Evolutionary conservation across 306 rosid genomes (phyloP), one percentile per base, ranked within the genome.

Genomic region (Trifolium dubium): DNA sequence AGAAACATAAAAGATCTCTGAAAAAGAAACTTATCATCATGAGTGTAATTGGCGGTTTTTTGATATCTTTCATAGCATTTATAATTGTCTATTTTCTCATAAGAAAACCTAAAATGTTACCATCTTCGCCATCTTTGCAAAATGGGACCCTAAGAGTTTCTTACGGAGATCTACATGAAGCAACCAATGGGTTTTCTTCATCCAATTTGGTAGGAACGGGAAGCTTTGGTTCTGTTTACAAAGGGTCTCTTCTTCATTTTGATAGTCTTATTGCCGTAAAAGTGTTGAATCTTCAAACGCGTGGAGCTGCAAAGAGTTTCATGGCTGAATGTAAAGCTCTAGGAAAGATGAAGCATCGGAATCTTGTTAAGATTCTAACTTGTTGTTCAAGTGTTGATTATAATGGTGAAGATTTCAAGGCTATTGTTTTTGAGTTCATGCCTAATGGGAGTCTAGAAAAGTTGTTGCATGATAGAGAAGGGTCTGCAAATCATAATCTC

Each of bases 351-450:
- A 46, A 73, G 7, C 88, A 85, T 1, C 67, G 69, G 0, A 85
- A 81, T 73, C 85, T 85, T 67, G 64, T 78, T 0, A 81, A 67
- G 2, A 67, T 85, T 46, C 9, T 81, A 5, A 78, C 82, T 9
- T 65, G 18, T 67, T 84, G 80, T 74, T 84, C 85, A 4, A 71
- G 81, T 29, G 28, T 75, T 40, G 81, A 81, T 43, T 79, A 61
- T 14, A 72, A 71, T 1, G 85, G 83, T 8, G 75, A 15, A 11
- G 77, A 71, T 56, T 81, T 81, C 31, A 81, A 78, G 69, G 80
- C 85, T 3, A 37, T 81, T 30, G 74, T 81, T 59, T 81, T 75
- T 28, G 77, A 84, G 68, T 71, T 84, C 73, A 81, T 84, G 88
- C 74, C 79, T 5, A 78, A 78, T 61, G 83, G 88, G 18, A 81